Conservation (phyloP, 2,329 filamentous ascomycete genomes). For the Trichoderma sp. region DNA sequence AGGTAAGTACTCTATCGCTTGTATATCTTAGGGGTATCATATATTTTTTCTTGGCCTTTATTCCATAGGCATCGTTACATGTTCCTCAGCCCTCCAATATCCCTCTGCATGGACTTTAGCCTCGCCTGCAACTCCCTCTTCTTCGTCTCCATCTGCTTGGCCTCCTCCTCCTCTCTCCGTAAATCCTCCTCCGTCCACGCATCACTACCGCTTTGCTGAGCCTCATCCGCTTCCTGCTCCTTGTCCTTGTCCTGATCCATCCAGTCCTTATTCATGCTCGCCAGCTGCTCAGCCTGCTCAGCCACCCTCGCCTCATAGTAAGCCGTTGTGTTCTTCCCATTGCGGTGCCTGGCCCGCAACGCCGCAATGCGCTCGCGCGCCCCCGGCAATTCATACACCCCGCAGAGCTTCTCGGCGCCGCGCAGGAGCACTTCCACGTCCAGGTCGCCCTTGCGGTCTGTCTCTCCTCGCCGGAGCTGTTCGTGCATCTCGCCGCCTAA, state of each 20-base stretch:
- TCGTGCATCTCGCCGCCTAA: constrained; percentile 85
- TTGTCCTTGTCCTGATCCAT: constrained; percentile 56
- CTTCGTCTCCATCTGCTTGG: constrained; percentile 56
- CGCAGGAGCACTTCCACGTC: constrained; percentile 83
- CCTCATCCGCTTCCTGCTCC: constrained; percentile 53
- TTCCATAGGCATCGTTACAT: constrained; percentile 43
- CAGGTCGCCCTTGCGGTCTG: constrained; percentile 63
- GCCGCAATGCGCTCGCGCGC: constrained; percentile 73
- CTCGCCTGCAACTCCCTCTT: constrained; percentile 58
- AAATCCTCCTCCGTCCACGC: constrained; percentile 69
- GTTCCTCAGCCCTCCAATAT: constrained; percentile 55
- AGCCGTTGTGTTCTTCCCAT: constrained; percentile 71
- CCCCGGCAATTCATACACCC: constrained; percentile 81
- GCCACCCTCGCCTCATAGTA: constrained; percentile 81
- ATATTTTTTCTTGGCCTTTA: background rate
- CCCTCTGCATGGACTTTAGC: constrained; percentile 56
- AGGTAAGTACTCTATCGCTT: background rate
- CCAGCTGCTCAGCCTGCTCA: constrained; percentile 73
- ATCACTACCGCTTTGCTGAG: constrained; percentile 49
- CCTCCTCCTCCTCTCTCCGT: constrained; percentile 67
- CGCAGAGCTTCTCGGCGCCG: constrained; percentile 87
- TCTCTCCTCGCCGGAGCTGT: constrained; percentile 65
- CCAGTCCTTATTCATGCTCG: constrained; percentile 68
- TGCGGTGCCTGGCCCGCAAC: constrained; percentile 69
- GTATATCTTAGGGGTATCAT: constrained; percentile 17